phyloP scores from a whole-genome alignment of 192 early-diverging fungal genomes.

The Coemansia sp. region DNA sequence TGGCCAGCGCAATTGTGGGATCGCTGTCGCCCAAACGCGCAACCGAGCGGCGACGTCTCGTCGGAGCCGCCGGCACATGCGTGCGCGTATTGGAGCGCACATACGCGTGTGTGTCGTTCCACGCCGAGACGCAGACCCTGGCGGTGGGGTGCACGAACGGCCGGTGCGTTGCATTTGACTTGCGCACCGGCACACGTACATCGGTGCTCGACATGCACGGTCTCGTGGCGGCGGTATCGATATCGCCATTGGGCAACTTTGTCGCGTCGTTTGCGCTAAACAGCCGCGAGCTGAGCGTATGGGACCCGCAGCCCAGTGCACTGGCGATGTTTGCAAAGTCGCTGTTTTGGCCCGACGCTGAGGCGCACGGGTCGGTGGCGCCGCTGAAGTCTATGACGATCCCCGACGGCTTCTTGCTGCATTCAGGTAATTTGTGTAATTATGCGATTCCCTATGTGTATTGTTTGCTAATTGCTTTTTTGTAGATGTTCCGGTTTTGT shows the following conservation, averaged over 20 bases:
- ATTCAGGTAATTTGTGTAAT: constrained; percentile 16
- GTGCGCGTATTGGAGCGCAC: constrained; percentile 44
- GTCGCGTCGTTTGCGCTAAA: constrained; percentile 55
- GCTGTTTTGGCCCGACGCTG: constrained; percentile 32
- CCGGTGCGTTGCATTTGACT: constrained; percentile 40
- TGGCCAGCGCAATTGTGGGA: constrained; percentile 38
- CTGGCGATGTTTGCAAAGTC: constrained; percentile 51
- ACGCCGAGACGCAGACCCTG: constrained; percentile 38
- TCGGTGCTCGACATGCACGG: constrained; percentile 27
- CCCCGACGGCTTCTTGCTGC: constrained; percentile 28
- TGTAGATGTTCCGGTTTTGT: not conserved
- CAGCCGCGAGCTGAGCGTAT: constrained; percentile 35
- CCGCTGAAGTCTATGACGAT: constrained; percentile 45
- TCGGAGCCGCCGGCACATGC: constrained; percentile 47
- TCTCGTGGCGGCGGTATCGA: constrained; percentile 42
- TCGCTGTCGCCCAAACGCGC: constrained; percentile 46
- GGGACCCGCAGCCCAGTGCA: constrained; percentile 51
- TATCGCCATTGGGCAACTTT: constrained; percentile 43
- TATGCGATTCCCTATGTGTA: not conserved
- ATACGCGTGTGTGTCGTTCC: constrained; percentile 48
- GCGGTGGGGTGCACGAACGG: constrained; percentile 42
- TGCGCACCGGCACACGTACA: constrained; percentile 47
- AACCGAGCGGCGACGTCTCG: constrained; percentile 31
- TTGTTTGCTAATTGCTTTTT: not conserved
- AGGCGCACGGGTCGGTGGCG: constrained; percentile 31